Evolutionary conservation across 2,329 filamentous ascomycete species (phyloP), one percentile per base, ranked within the genome.

Genomic region (Aspergillus ochraceoroseus): DNA sequence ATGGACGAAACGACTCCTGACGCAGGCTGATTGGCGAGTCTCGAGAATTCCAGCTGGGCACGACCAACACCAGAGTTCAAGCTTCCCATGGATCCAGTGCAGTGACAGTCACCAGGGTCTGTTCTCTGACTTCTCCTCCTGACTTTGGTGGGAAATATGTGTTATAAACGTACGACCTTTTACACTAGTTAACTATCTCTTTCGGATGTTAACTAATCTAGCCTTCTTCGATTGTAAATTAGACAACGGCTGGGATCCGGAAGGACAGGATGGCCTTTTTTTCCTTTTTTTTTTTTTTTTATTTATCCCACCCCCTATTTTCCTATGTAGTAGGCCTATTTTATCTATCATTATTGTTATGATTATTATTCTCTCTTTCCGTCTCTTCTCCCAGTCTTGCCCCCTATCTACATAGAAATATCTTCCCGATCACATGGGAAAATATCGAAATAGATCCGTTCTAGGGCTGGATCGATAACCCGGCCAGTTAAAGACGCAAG

Each of bases 51-150:
- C 46, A 53, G 20, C 51, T 53, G 36, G 49, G 37, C n/a, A 51
- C 47, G 40, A 62, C 54, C 52, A 44, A 45, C 57, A 38, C 29
- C 38, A 43, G 43, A 48, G 43, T 47, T 49, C 43, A 43, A 26
- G 29, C 33, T 48, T 48, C 28, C 43, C 49, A 48, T 46, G 45
- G 47, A 41, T 37, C 32, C 39, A 26, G n/a, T n/a, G n/a, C n/a
- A n/a, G n/a, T 41, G 41, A 39, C 36, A 48, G 41, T 43, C 38
- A 44, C 28, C 37, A 40, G 32, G 42, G 22, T 32, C 34, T 36
- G 32, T 11, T 28, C 22, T 25, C 17, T 30, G 38, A 25, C 32
- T 22, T 23, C 18, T 31, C 17, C 14, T 34, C 12, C 6, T 28
- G 30, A 40, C 36, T 32, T 32, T 12, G 23, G 12, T 37, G n/a